Evolutionary conservation across 2,329 filamentous ascomycete species (phyloP), one percentile per base, ranked within the genome.

Genomic region (Rutstroemia sp.): DNA sequence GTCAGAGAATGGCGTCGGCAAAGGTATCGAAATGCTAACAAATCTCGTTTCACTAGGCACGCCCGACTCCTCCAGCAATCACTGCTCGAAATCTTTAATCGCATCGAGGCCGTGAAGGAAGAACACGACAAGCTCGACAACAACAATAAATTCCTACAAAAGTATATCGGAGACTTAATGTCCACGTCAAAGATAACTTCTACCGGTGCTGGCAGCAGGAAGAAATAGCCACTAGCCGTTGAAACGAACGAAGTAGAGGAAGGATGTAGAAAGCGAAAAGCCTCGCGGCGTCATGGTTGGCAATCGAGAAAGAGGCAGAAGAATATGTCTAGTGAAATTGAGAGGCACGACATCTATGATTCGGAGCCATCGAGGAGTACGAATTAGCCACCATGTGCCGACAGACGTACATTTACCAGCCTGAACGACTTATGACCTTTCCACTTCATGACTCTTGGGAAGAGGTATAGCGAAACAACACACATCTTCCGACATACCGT

Each of bases 131-230:
- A 96, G 73, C 83, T 99, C 54, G 92, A 97, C 72, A 94, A 82
- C 71, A 92, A 96, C 72, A 99, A 99, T 78, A 92, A 91, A 68
- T 96, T 97, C 69, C 75, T 99, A 48, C 92, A 97, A 72, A 96
- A 96, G 72, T 97, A 97, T 71, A 97, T 97, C 67, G 92, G 92
- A 62, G 92, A 96, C 68, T 79, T 97, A 55, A 97, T 96, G 82
- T 89, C 89, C 64, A 87, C 84, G n/a, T 85, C 82, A 70, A 87
- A 87, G 68, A 87, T 88, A 64, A 87, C 84, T 1, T 78, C 83
- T 17, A 67, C 66, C 7, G 67, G 67, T 23, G 63, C 63, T 9
- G 61, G 61, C 21, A 58, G 63, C 19, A 54, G 66, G 50, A 67
- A 65, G 60, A 68, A 67, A 57, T 64, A 59, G 53, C 52, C 52